A percentile compares a stretch with the other conserved stretches of the same genome.
phyloP scores from a whole-genome alignment of 805 yeast species.

The Torulaspora gathmanii region DNA sequence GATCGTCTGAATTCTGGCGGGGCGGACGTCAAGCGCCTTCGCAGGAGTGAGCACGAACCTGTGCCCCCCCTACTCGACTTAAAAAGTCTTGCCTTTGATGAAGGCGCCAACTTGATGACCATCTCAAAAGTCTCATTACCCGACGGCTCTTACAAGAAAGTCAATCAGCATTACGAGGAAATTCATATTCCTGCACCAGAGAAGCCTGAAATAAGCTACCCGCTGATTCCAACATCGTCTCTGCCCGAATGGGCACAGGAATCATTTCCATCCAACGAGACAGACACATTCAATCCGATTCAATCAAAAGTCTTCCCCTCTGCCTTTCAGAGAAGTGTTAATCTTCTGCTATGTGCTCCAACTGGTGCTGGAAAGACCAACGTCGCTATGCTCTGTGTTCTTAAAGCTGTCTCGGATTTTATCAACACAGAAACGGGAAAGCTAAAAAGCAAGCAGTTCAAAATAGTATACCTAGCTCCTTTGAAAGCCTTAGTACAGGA shows the following conservation, averaged over 20 bases:
- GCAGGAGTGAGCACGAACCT: slow-evolving; percentile 19
- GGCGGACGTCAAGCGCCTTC: slow-evolving; percentile 27
- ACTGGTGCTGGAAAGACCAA: slow-evolving; percentile 99
- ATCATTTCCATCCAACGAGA: slow-evolving; percentile 67
- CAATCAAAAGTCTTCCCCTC: slow-evolving; percentile 77
- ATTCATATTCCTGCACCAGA: slow-evolving; percentile 87
- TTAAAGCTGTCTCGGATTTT: slow-evolving; percentile 55
- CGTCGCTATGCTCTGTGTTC: slow-evolving; percentile 80
- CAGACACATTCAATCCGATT: slow-evolving; percentile 65
- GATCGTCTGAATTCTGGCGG: slow-evolving; percentile 9
- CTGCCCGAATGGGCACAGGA: slow-evolving; percentile 79
- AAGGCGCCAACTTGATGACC: slow-evolving; percentile 67
- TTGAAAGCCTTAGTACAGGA: slow-evolving; percentile 93
- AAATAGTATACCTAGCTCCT: slow-evolving; percentile 87
- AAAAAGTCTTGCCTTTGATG: slow-evolving; percentile 58
- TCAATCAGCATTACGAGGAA: slow-evolving; percentile 73
- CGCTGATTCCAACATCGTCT: slow-evolving; percentile 51
- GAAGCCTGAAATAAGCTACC: slow-evolving; percentile 39
- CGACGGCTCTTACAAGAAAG: slow-evolving; percentile 73
- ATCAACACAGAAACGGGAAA: slow-evolving; percentile 44
- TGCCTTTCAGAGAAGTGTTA: slow-evolving; percentile 70
- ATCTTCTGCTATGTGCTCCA: slow-evolving; percentile 87
- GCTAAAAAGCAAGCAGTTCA: slow-evolving; percentile 54
- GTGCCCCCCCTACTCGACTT: slow-evolving; percentile 49
- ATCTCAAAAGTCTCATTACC: slow-evolving; percentile 70